Base-by-base conservation (phyloP, 176 grass and related monocot genomes). In the Saccharum spontaneum region DNA sequence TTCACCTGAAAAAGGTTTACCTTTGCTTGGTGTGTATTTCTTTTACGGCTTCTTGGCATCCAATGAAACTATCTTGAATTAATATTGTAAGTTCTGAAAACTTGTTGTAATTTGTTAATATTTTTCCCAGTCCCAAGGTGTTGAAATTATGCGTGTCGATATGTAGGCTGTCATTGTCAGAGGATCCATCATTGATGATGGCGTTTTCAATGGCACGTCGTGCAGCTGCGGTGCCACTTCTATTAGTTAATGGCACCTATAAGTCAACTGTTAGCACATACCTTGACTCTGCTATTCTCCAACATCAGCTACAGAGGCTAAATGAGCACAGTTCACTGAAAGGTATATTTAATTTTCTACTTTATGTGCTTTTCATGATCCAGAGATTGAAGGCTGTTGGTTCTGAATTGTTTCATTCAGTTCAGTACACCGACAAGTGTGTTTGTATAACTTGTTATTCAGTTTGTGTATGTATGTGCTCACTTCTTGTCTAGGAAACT, bases 191-290 rank as follows among this genome's bases (percentile, higher is more conserved):
- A 55, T 59, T 98, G 89, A 92, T 89, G 81, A 98, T 98, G 96
- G 91, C 93, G 11, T 98, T 98, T 81, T 89, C 96, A 33, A 90
- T 94, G 88, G 87, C 96, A 62, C 85, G 96, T 38, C 96, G 92
- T 70, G 87, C 96, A 78, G 96, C 96, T 57, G 96, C 91, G 15
- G 91, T 98, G 54, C 96, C 96, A 79, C 85, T 98, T 91, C 78
- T 98, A 69, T 87, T 98, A 81, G 91, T 98, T 38, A 95, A 98
- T 74, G 96, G 96, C 45, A 95, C 96, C 66, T 98, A 98, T 83
- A 87, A 86, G 87, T 98, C 96, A 90, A 92, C 93, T 85, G 88
- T 95, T 37, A 91, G 78, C 78, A 82, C 89, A 30, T 98, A 95
- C 80, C 86, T 98, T 78, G 96, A 98, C 90, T 95, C 96, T 64